phyloP scores from a whole-genome alignment of 2,329 filamentous ascomycete genomes.

The Cyclaneusma minus region DNA sequence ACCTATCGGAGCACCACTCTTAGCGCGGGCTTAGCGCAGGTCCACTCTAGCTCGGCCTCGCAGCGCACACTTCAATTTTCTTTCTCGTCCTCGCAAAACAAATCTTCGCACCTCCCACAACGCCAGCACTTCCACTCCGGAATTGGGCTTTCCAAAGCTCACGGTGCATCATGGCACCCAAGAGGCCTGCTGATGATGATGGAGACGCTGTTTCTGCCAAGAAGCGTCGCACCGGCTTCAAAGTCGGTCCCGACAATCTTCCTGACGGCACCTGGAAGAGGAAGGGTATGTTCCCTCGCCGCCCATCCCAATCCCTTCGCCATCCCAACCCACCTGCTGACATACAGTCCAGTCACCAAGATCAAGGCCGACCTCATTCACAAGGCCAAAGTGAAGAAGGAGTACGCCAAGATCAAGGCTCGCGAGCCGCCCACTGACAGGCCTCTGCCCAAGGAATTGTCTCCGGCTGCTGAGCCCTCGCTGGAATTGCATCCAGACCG shows the following conservation, averaged over 20 bases:
- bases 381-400: slow-evolving; percentile 86
- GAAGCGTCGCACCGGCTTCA: slow-evolving; percentile 56
- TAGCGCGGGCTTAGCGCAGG: no score
- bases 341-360: slow-evolving; percentile 43
- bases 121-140: no score
- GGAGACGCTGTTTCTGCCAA: slow-evolving; percentile 25
- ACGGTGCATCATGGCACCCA: slow-evolving; percentile 39
- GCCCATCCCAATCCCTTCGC: slow-evolving; percentile 1
- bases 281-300: slow-evolving; percentile 38
- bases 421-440: slow-evolving; percentile 14
- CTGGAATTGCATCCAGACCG: slow-evolving; percentile 44
- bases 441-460: slow-evolving; percentile 4
- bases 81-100: no score
- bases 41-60: no score
- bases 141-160: no score
- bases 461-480: slow-evolving; percentile 11
- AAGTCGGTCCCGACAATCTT: slow-evolving; percentile 75
- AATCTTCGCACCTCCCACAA: no score
- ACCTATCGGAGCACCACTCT: no score
- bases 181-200: slow-evolving; percentile 34
- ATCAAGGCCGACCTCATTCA: slow-evolving; percentile 82
- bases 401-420: slow-evolving; percentile 76
- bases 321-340: slow-evolving; percentile 2
- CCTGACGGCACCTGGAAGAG: slow-evolving; percentile 79
- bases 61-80: no score